Base-by-base conservation (phyloP, 805 yeast species). In the Wickerhamiella alocasiicola region DNA sequence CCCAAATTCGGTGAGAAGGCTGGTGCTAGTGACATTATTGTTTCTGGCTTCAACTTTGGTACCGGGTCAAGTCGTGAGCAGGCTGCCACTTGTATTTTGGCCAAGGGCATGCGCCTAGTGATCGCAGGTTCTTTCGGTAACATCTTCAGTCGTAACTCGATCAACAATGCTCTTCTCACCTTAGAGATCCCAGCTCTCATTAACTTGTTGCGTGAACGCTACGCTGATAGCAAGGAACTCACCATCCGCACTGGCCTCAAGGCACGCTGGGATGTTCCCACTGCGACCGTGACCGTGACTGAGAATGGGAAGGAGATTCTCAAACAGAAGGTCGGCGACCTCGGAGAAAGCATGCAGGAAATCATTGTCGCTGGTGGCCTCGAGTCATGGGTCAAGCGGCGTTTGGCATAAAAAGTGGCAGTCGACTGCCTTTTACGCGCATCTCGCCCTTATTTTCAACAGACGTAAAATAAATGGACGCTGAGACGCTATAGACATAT, bases 1-100 rank as follows among this genome's bases (percentile, higher is more conserved):
- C 59, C 82, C 11, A 94, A 87, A 49, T 91, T 91, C 61, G 78
- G 81, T 44, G 47, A 63, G 23, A 87, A 84, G 67, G 81, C 93
- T 23, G 67, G 75, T 47, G 72, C 94, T 3, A 84, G 88, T 36
- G 99, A 91, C 61, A 85, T 91, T 51, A 73, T 91, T 43, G 74
- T 91, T 35, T 75, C 87, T 43, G 99, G 99, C 13, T 91, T 66
- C 69, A 91, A 91, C 60, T 91, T 91, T 59, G 99, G 99, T 52
- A 91, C 98, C 9, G 98, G 99, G 35, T 87, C 96, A 6, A 84
- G 95, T 19, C 77, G 99, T 65, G 99, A 91, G 61, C 99, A 91
- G 66, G 99, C 99, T 3, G 98, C 98, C 25, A 91, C 98, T n/a
- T 87, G 94, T 17, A 80, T 91, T 45, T 69, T 91, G 49, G 97